Base-by-base conservation (phyloP, 2,329 filamentous ascomycete species). In the Colletotrichum australisinense region DNA sequence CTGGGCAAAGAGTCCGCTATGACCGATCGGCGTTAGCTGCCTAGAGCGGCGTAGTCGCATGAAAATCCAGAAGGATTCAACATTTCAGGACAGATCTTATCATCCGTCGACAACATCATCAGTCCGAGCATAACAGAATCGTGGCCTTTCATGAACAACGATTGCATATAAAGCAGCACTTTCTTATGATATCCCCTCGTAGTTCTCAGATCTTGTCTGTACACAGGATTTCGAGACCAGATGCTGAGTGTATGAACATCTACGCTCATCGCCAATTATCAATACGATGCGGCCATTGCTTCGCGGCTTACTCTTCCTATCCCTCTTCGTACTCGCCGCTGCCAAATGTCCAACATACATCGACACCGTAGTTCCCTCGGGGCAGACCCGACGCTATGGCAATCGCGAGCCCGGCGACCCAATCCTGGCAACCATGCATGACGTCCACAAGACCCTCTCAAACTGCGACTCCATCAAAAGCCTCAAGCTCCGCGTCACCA, bases 281-380 rank as follows among this genome's bases (percentile, higher is more conserved):
- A 12, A 42, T 2, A 42, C 0, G 12, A 35, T 66, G 63, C 22
- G 11, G 6, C 8, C 46, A 12, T 28, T 4, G 7, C 3, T 56
- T 3, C 46, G 19, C 4, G 16, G 22, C 3, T 0, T 32, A 22
- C 9, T 63, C 11, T 3, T 56, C 24, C 30, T 63, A 2, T 24
- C 28, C 28, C 2, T 72, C 38, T 0, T 72, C 4, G 14, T 63
- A 22, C 22, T 58, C 12, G 2, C 65, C 2, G 0, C 19, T 26
- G 49, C 19, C 58, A 49, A 30, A 53, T 74, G 67, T 7, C 72
- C 72, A 5, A 67, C 56, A 3, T 57, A 74, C 28, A 71, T 74
- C n/a, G 60, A 67, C 30, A 67, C 63, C 16, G 52, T 67, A 12
- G 57, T 74, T 1, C 60, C 72, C 2, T 16, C 26, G 0, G 64